Evolutionary conservation across 2,329 filamentous ascomycete genomes (phyloP).

Genomic region (Colletotrichum camelliae): DNA sequence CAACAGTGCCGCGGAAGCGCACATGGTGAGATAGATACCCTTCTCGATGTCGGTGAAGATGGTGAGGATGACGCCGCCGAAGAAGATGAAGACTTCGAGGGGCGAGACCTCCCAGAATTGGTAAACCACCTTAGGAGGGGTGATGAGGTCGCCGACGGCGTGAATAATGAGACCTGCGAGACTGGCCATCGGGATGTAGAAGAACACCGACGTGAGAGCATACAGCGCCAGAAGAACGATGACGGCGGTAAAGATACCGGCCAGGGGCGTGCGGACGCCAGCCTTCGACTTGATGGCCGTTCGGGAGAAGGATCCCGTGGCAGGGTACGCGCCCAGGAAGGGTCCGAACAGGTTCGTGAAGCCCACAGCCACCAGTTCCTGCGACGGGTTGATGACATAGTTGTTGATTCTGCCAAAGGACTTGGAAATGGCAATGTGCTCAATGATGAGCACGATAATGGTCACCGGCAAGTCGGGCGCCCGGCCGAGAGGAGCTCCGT

Average conservation of each 20-base stretch:
- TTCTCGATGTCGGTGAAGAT: slow-evolving; percentile 56
- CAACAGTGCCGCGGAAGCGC: slow-evolving; percentile 45
- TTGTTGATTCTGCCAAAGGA: slow-evolving; percentile 82
- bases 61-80: slow-evolving; percentile 69
- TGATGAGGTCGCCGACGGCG: slow-evolving; percentile 78
- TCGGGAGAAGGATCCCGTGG: slow-evolving; percentile 59
- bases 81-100: slow-evolving; percentile 76
- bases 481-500: slow-evolving; percentile 62
- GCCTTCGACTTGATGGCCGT: slow-evolving; percentile 88
- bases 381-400: slow-evolving; percentile 79
- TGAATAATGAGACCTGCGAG: slow-evolving; percentile 83
- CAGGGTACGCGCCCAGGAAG: slow-evolving; percentile 66
- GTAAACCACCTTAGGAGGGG: slow-evolving; percentile 75
- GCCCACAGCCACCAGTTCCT: slow-evolving; percentile 80
- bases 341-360: slow-evolving; percentile 78
- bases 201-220: slow-evolving; percentile 78
- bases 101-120: slow-evolving; percentile 81
- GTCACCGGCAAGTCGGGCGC: slow-evolving; percentile 71
- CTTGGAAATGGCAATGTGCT: slow-evolving; percentile 85
- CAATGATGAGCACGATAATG: slow-evolving; percentile 80
- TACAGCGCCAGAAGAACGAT: slow-evolving; percentile 82
- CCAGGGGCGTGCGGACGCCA: slow-evolving; percentile 79
- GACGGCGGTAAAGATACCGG: slow-evolving; percentile 77
- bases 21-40: slow-evolving; percentile 55
- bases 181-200: slow-evolving; percentile 76